Conservation (phyloP, 768 basidiomycete genomes). For the Filobasidium wieringae region DNA sequence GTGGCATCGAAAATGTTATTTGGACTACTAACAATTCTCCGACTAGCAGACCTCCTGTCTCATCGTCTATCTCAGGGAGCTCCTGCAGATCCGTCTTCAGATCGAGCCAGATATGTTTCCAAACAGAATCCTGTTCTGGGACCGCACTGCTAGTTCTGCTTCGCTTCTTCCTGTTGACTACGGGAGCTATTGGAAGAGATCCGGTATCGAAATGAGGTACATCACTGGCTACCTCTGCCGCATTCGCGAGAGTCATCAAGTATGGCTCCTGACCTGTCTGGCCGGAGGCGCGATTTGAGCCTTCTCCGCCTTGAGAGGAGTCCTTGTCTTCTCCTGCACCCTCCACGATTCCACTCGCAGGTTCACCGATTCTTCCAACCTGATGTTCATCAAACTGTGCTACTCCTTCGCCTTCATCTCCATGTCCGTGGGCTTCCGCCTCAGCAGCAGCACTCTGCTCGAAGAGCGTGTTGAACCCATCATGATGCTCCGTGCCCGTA, state of each 20-base stretch:
- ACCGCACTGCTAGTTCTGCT: neutral
- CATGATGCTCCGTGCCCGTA: neutral
- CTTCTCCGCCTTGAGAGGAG: neutral
- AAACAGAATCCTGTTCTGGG: neutral
- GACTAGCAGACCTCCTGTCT: neutral
- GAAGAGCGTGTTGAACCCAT: constrained; percentile 6
- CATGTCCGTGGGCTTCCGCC: neutral
- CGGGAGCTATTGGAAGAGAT: neutral
- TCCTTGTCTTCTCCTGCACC: neutral
- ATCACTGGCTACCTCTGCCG: constrained; percentile 7
- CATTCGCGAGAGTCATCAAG: constrained; percentile 11
- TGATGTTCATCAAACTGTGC: neutral
- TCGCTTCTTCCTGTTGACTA: neutral
- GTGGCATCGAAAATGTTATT: too few species aligned
- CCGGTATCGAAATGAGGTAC: neutral
- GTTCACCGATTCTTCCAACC: too few species aligned
- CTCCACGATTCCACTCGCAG: too few species aligned
- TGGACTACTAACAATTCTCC: neutral
- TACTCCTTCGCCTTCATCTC: neutral
- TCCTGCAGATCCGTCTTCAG: neutral
- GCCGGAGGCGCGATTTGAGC: neutral
- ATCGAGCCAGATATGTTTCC: neutral
- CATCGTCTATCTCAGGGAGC: neutral
- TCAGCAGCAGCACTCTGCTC: constrained; percentile 5
- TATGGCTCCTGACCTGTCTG: constrained; percentile 4